phyloP scores from a whole-genome alignment of 139 green algal species.

The Marvania coccoides region DNA sequence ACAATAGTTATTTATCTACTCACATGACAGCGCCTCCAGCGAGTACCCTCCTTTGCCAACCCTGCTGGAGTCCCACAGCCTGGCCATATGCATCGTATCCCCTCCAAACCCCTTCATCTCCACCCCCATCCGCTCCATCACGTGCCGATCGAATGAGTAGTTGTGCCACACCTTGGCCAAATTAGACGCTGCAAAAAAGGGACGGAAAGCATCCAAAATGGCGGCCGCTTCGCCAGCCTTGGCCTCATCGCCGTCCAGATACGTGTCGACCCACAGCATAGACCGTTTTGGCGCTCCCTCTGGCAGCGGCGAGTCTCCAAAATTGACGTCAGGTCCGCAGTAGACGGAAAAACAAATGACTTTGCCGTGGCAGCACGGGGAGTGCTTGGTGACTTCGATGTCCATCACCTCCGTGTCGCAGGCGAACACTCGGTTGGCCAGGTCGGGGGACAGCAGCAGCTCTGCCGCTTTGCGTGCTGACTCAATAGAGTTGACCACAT shows the following conservation, averaged over 20 bases:
- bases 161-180: slow-evolving; percentile 97
- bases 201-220: slow-evolving; percentile 65
- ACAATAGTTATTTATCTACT: neutral
- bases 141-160: slow-evolving; percentile 96
- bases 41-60: slow-evolving; percentile 61
- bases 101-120: slow-evolving; percentile 64
- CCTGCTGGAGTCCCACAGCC: slow-evolving; percentile 76
- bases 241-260: slow-evolving; percentile 33
- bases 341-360: slow-evolving; percentile 91
- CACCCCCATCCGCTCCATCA: slow-evolving; percentile 58
- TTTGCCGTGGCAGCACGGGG: slow-evolving; percentile 79
- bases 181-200: slow-evolving; percentile 67
- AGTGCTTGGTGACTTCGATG: slow-evolving; percentile 86
- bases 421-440: slow-evolving; percentile 45
- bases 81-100: slow-evolving; percentile 99
- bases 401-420: slow-evolving; percentile 86
- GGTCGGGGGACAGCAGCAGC: neutral
- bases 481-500: slow-evolving; percentile 29
- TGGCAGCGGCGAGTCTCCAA: slow-evolving; percentile 14
- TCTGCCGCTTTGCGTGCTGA: slow-evolving; percentile 5
- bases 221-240: slow-evolving; percentile 19
- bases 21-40: slow-evolving; percentile 59
- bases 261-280: slow-evolving; percentile 79
- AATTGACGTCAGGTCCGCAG: slow-evolving; percentile 62
- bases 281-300: neutral